Evolutionary conservation across 164 flowering plant genomes (phyloP), one percentile per base, ranked within the genome.

Genomic region (Magnolia sinica): DNA sequence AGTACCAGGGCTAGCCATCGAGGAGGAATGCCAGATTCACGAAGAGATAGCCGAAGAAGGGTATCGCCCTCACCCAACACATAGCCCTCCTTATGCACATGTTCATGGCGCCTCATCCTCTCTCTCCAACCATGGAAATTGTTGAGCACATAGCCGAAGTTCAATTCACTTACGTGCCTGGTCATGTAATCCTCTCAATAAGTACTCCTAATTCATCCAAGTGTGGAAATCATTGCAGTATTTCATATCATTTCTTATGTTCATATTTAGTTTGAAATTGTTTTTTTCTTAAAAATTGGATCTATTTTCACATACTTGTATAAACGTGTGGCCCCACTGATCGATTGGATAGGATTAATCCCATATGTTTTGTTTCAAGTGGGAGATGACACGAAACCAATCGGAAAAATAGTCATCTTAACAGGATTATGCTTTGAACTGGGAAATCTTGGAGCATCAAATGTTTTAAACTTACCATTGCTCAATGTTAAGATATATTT

Each of bases 1-100:
- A 78, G 74, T 82, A 8, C 85, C 87, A 23, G 49, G 83, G 8
- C 68, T 85, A 8, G 61, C 85, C 1, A 20, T 86, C 2, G 92
- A 89, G 23, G 89, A 89, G 23, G 89, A 89, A 74, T 64, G 84
- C 24, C 84, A 82, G 64, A 59, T 87, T 59, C 84, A 87, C 31
- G 89, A 89, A 79, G 85, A 78, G 65, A 86, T 84, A 59, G 76
- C 76, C 0, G 68, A 79, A 74, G 83, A 49, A 37, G 59, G 27
- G 29, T 14, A 19, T 22, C 27, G 11, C 11, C 22, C 24, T 9
- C 7, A 23, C 68, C 9, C 45, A 37, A 37, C 45, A 37, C 45
- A 37, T 37, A 37, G 7, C 45, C 45, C 45, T 37, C 45, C 45
- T 37, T 5, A 37, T 37, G 6, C 20, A 22, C 68, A 65, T 20